Conservation (phyloP, 495 filamentous ascomycete species). For the Clavariopsis aquatica region DNA sequence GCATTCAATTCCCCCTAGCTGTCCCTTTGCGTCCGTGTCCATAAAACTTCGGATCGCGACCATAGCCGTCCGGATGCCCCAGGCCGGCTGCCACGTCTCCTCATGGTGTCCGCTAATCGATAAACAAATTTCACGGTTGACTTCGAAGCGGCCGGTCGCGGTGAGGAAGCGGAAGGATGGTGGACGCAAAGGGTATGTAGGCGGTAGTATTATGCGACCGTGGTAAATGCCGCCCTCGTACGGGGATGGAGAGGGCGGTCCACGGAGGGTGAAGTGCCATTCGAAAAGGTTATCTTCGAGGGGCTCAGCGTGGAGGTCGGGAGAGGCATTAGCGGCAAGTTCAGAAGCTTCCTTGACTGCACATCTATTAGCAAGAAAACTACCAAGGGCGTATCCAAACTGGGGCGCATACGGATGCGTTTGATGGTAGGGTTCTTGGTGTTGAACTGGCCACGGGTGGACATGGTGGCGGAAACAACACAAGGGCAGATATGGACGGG, state of each 20-base stretch:
- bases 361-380: conserved; percentile 36
- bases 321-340: conserved; percentile 71
- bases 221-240: conserved; percentile 88
- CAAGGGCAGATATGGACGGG: background rate
- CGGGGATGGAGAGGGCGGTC: conserved; percentile 76
- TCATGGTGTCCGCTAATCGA: conserved; percentile 93
- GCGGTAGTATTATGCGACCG: conserved; percentile 88
- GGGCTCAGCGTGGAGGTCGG: conserved; percentile 79
- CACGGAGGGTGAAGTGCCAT: conserved; percentile 98
- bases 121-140: conserved; percentile 95
- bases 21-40: conserved; percentile 72
- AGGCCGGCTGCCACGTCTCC: conserved; percentile 97
- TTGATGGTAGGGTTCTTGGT: conserved; percentile 79
- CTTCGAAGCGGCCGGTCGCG: conserved; percentile 88
- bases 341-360: conserved; percentile 83
- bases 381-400: background rate
- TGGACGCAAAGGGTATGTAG: conserved; percentile 83
- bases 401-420: conserved; percentile 61
- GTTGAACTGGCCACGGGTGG: conserved; percentile 58
- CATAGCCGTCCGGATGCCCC: conserved; percentile 82
- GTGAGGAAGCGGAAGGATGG: conserved; percentile 94
- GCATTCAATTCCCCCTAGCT: conserved; percentile 86
- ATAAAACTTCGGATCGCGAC: conserved; percentile 72
- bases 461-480: conserved; percentile 39
- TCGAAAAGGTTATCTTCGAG: conserved; percentile 90